A percentile compares a stretch with the other conserved stretches of the same genome.
Evolutionary conservation across 1,284 basidiomycete genomes (phyloP).

Genomic region (Melampsora abietis-canadensis): DNA sequence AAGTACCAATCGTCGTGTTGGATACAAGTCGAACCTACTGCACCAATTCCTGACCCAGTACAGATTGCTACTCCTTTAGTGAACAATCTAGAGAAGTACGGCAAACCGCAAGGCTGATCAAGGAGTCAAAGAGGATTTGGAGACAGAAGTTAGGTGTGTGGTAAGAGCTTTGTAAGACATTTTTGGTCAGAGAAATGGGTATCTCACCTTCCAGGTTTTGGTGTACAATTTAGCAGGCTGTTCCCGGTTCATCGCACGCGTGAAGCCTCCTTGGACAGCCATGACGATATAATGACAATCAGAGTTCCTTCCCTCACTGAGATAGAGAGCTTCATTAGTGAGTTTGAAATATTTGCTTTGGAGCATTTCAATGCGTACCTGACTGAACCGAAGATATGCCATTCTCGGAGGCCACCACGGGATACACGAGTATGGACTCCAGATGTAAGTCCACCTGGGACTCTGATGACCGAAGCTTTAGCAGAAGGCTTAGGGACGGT

Average conservation of each 20-base stretch:
- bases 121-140: background rate
- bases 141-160: background rate
- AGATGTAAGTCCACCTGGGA: conserved; percentile 42
- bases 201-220: conserved; percentile 42
- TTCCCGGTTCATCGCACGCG: conserved; percentile 35
- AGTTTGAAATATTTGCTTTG: background rate
- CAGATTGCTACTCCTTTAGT: conserved; percentile 70
- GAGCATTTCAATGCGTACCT: conserved; percentile 7
- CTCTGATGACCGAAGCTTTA: conserved; percentile 36
- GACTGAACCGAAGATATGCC: conserved; percentile 44
- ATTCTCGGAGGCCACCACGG: conserved; percentile 36
- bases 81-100: conserved; percentile 70
- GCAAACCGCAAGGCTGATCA: conserved; percentile 68
- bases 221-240: conserved; percentile 34
- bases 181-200: background rate
- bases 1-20: conserved; percentile 66
- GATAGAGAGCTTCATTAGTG: background rate
- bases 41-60: conserved; percentile 72
- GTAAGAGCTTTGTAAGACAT: background rate
- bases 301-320: conserved; percentile 31
- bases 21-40: conserved; percentile 69
- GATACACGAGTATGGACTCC: conserved; percentile 41
- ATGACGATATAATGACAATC: conserved; percentile 43
- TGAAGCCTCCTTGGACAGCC: conserved; percentile 43
- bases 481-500: conserved; percentile 14